Conservation (phyloP, 129 eudicot genomes). For the Centella asiatica region DNA sequence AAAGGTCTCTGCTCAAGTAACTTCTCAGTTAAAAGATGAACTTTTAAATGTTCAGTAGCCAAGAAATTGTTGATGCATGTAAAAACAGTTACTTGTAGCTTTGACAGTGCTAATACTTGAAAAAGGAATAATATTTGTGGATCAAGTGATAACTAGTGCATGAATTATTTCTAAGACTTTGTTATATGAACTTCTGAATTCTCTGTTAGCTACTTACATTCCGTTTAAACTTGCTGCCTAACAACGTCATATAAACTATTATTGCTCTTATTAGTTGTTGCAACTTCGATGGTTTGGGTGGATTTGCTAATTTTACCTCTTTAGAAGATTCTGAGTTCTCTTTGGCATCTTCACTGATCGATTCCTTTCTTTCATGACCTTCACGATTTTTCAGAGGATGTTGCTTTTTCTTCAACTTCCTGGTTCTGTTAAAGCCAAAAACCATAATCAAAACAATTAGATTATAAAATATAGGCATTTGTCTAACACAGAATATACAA, state of each 20-base stretch:
- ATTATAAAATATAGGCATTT: neutral
- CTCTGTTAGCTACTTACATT: neutral
- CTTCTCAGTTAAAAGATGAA: neutral
- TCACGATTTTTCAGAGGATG: constrained; percentile 20
- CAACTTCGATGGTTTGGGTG: neutral
- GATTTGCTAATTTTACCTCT: constrained; percentile 25
- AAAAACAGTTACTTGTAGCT: neutral
- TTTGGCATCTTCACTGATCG: constrained; percentile 27
- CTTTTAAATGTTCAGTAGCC: neutral
- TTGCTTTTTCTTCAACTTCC: constrained; percentile 30
- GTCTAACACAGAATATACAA: neutral
- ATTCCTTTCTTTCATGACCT: constrained; percentile 41
- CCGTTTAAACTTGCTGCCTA: neutral
- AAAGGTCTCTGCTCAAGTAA: neutral
- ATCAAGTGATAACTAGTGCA: neutral
- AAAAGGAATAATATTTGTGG: neutral
- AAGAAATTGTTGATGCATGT: neutral
- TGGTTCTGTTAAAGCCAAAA: constrained; percentile 20
- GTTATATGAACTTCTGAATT: neutral
- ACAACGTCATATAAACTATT: neutral
- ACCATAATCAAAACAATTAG: neutral
- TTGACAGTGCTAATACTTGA: neutral
- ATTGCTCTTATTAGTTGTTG: neutral
- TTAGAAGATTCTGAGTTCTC: constrained; percentile 38
- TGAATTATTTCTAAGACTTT: neutral